Evolutionary conservation across 192 early-diverging fungal species (phyloP).

Genomic region (Glomus cerebriforme): DNA sequence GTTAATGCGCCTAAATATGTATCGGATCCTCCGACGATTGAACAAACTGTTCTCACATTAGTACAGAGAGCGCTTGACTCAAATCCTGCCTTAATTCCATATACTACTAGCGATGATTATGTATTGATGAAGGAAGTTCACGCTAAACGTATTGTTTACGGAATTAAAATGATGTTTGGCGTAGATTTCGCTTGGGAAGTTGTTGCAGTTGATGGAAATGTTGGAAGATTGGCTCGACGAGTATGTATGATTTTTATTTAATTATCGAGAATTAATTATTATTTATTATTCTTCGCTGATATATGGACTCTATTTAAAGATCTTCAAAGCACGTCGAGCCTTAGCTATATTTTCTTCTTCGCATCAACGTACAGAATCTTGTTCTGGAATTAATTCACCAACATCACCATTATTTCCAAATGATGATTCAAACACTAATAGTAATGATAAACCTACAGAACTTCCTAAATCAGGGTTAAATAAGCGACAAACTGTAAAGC

Average conservation of each 20-base stretch:
- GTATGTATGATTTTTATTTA: constrained; percentile 38
- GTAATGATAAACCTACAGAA: too few species aligned
- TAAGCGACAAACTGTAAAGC: too few species aligned
- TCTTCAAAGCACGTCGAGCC: constrained; percentile 57
- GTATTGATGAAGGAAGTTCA: constrained; percentile 59
- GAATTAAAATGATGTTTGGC: constrained; percentile 78
- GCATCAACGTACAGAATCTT: background rate
- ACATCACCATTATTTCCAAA: background rate
- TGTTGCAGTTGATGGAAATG: constrained; percentile 51
- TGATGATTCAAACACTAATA: background rate
- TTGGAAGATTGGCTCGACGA: constrained; percentile 50
- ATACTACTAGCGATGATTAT: constrained; percentile 52
- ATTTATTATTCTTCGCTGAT: constrained; percentile 34
- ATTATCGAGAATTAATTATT: background rate
- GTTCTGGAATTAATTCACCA: constrained; percentile 28
- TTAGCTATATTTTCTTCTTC: constrained; percentile 48
- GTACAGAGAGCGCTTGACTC: constrained; percentile 50
- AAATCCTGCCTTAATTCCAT: constrained; percentile 49
- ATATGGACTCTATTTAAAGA: constrained; percentile 47
- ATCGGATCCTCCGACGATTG: constrained; percentile 39
- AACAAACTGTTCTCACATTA: constrained; percentile 43
- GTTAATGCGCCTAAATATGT: constrained; percentile 28
- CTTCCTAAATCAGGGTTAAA: too few species aligned
- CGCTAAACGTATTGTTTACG: constrained; percentile 77
- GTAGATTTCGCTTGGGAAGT: constrained; percentile 89